Conservation (phyloP, 805 yeast genomes). For the Cyberlindnera maritima region DNA sequence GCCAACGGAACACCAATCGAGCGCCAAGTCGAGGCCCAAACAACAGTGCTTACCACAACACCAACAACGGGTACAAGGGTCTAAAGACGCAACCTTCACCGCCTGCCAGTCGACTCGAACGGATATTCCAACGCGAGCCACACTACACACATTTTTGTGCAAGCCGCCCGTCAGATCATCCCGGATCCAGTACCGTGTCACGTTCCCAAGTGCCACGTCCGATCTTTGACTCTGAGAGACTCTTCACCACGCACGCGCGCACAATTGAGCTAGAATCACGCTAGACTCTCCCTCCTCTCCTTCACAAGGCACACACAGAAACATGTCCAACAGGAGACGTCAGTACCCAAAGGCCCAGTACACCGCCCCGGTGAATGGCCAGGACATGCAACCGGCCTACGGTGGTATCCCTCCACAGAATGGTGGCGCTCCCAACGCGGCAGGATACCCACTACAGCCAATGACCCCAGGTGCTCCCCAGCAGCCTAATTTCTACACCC, state of each 20-base stretch:
- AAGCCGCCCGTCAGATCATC: neutral
- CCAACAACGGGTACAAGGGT: neutral
- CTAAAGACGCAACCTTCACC: neutral
- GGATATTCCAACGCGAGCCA: too few relatives aligned
- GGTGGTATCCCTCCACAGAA: conserved; percentile 14
- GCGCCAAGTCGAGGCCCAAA: neutral
- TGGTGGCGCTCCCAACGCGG: conserved; percentile 10
- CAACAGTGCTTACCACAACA: neutral
- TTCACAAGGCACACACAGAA: neutral
- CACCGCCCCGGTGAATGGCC: conserved; percentile 11
- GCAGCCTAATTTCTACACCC: conserved; percentile 18
- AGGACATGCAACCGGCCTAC: conserved; percentile 7
- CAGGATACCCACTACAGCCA: conserved; percentile 18
- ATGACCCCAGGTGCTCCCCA: conserved; percentile 20
- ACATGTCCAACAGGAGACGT: conserved; percentile 31
- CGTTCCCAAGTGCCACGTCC: conserved; percentile 2
- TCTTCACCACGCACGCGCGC: neutral
- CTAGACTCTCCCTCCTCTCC: neutral
- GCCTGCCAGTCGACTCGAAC: too few relatives aligned
- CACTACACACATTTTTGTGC: neutral
- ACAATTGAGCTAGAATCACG: neutral
- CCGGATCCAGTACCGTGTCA: neutral
- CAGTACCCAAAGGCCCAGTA: conserved; percentile 32
- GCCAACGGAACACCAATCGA: conserved; percentile 12
- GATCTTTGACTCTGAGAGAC: neutral